Evolutionary conservation across 305 asterid genomes (phyloP).

Genomic region (Solanum hybrid): DNA sequence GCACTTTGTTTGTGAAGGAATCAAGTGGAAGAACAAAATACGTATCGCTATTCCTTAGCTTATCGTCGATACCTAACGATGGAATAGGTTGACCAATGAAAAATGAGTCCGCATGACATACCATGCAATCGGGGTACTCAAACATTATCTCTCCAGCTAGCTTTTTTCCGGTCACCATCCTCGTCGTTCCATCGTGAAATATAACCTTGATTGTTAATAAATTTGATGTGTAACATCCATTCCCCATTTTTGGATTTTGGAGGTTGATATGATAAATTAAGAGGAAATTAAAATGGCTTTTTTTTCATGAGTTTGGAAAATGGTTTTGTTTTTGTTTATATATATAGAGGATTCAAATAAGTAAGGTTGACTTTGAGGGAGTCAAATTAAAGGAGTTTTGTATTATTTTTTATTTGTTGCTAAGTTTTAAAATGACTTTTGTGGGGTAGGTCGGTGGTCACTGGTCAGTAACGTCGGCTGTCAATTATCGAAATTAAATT

Average conservation of each 20-base stretch:
- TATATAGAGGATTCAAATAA: not conserved
- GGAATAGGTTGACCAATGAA: constrained; percentile 70
- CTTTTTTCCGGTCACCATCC: constrained; percentile 25
- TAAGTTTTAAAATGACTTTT: not conserved
- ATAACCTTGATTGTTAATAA: constrained; percentile 29
- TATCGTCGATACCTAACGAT: constrained; percentile 40
- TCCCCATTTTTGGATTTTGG: constrained; percentile 35
- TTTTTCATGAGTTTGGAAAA: constrained; percentile 9
- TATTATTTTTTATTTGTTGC: not conserved
- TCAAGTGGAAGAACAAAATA: constrained; percentile 70
- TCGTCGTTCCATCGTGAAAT: constrained; percentile 34
- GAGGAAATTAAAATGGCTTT: not conserved
- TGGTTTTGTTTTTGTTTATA: not conserved
- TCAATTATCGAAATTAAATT: not conserved
- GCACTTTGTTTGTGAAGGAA: constrained; percentile 24
- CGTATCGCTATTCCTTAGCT: constrained; percentile 38
- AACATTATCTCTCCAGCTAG: constrained; percentile 72
- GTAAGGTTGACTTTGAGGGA: constrained; percentile 1
- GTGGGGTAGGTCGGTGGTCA: constrained; percentile 20
- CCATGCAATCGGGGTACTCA: constrained; percentile 59
- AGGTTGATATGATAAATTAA: not conserved
- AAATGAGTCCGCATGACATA: constrained; percentile 73
- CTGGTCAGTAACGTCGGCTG: constrained; percentile 37
- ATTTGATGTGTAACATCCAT: constrained; percentile 20
- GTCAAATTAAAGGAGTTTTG: not conserved